Conservation (phyloP, 495 filamentous ascomycete species). For the Geoglossum glabrum region DNA sequence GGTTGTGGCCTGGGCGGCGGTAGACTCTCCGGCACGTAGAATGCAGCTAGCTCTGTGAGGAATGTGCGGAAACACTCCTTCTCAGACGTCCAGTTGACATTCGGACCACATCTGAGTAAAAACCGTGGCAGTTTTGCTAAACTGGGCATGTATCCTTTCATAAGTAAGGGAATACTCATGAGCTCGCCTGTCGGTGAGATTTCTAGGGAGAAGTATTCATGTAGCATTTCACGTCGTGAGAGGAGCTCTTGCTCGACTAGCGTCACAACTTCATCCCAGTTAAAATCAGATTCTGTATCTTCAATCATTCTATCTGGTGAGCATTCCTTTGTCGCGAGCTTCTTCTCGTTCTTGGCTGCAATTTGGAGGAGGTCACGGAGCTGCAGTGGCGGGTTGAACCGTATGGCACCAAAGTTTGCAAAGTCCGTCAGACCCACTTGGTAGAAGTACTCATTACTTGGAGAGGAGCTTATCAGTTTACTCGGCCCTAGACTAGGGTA, state of each 20-base stretch:
- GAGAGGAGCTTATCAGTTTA: neutral
- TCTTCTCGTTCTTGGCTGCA: constrained; percentile 48
- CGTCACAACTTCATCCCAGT: constrained; percentile 45
- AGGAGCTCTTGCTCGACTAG: constrained; percentile 42
- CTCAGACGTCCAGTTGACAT: constrained; percentile 73
- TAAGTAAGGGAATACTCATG: constrained; percentile 55
- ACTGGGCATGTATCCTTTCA: constrained; percentile 74
- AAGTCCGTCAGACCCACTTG: constrained; percentile 93
- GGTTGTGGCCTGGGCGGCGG: constrained; percentile 22
- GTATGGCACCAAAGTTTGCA: constrained; percentile 77
- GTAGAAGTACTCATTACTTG: constrained; percentile 81
- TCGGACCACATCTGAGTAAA: constrained; percentile 69
- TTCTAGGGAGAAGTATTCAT: constrained; percentile 80
- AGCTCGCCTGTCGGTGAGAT: constrained; percentile 63
- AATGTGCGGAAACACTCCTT: constrained; percentile 74
- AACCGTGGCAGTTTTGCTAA: constrained; percentile 79
- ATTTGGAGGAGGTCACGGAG: constrained; percentile 50
- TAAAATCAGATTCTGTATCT: constrained; percentile 27
- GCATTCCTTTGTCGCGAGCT: constrained; percentile 2
- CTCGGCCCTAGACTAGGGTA: neutral
- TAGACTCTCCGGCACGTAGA: constrained; percentile 76
- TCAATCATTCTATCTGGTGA: constrained; percentile 7
- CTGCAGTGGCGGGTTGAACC: constrained; percentile 54
- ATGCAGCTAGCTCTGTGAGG: constrained; percentile 68
- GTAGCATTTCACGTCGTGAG: constrained; percentile 61